A percentile compares a stretch with the other conserved stretches of the same genome.
Conservation (phyloP, 768 basidiomycete species). For the Pleurotus salmoneostramineus region DNA sequence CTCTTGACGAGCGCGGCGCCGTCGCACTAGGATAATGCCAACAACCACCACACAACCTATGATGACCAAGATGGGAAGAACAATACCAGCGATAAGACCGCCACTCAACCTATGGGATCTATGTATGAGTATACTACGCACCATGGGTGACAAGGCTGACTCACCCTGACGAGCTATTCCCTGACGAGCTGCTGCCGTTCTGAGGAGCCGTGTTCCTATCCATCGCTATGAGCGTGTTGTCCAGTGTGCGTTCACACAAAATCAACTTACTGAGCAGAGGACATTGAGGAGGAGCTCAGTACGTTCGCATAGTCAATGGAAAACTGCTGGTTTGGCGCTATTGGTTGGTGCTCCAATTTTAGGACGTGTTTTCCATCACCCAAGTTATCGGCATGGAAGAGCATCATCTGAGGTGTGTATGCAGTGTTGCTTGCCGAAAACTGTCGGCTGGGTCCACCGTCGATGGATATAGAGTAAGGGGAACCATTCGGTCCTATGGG, state of each 20-base stretch:
- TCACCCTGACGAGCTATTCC: neutral
- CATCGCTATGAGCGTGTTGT: neutral
- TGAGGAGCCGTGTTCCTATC: no score
- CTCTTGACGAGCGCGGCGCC: neutral
- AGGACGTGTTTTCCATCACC: conserved; percentile 19
- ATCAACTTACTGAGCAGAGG: neutral
- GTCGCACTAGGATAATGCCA: neutral
- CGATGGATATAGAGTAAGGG: conserved; percentile 30
- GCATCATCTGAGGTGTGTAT: conserved; percentile 20
- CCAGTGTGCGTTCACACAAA: neutral
- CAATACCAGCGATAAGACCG: conserved; percentile 4
- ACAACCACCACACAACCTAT: neutral
- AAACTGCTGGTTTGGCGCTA: conserved; percentile 14
- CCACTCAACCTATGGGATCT: neutral
- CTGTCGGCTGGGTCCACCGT: conserved; percentile 19
- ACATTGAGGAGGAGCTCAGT: neutral
- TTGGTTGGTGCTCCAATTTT: conserved; percentile 23
- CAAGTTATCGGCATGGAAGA: conserved; percentile 20
- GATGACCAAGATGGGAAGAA: neutral
- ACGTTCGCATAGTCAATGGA: conserved; percentile 24
- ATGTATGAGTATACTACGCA: neutral
- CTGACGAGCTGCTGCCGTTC: neutral
- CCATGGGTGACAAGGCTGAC: neutral
- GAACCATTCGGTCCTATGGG: conserved; percentile 31
- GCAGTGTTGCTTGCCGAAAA: conserved; percentile 18